phyloP scores from a whole-genome alignment of 2,329 filamentous ascomycete genomes.

The Colletotrichum scovillei region DNA sequence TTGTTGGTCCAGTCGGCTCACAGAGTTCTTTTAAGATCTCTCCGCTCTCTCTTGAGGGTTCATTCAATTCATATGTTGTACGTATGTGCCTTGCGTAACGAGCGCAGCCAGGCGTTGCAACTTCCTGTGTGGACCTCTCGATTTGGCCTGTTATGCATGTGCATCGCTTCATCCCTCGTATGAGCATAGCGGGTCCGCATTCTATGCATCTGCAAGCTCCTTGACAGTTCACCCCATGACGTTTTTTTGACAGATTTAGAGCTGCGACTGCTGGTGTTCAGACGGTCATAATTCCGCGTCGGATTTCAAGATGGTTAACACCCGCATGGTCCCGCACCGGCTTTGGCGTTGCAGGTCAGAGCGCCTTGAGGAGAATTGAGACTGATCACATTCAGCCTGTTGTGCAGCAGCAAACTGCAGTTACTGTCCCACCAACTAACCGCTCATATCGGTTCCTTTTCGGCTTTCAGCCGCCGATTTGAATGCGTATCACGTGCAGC shows the following conservation, averaged over 20 bases:
- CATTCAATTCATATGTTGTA: too few relatives aligned
- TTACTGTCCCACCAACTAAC: background rate
- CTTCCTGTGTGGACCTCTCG: background rate
- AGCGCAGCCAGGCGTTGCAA: too few relatives aligned
- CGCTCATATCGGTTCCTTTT: background rate
- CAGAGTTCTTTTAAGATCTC: too few relatives aligned
- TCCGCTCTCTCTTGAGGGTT: too few relatives aligned
- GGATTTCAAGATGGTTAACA: background rate
- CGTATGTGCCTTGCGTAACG: background rate
- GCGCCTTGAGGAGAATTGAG: background rate
- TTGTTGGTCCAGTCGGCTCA: too few relatives aligned
- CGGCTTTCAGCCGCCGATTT: background rate
- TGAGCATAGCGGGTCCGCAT: background rate
- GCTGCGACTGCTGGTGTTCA: background rate
- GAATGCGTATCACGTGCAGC: background rate
- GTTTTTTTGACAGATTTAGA: background rate
- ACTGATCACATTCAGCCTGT: background rate
- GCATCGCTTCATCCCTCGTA: too few relatives aligned
- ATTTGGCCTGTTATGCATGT: background rate
- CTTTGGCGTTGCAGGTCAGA: background rate
- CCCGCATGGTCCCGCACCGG: too few relatives aligned
- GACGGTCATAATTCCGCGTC: background rate
- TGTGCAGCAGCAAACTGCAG: background rate
- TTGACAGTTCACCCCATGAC: background rate
- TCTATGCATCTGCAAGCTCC: background rate